Evolutionary conservation across 78 protist species (phyloP).

Genomic region (Salpingoeca rosetta): DNA sequence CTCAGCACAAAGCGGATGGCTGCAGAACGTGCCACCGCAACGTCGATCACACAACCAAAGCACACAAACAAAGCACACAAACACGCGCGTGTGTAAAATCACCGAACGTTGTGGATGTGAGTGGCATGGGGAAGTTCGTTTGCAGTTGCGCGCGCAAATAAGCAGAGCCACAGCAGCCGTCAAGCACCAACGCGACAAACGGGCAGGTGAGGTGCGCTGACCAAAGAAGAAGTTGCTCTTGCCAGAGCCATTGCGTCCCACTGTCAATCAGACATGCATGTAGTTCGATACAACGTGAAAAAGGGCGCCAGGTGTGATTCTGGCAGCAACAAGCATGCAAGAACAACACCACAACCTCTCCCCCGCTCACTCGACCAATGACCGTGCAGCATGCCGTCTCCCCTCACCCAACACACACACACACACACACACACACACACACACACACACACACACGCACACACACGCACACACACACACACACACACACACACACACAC

Average conservation of each 20-base stretch:
- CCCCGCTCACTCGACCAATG: background rate
- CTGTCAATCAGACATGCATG: conserved; percentile 31
- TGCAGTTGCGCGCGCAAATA: too few species aligned
- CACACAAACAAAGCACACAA: background rate
- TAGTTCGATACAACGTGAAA: background rate
- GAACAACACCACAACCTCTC: background rate
- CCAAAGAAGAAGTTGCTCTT: conserved; percentile 66
- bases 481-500: background rate
- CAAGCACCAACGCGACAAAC: background rate
- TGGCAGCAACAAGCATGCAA: background rate
- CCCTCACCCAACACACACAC: background rate
- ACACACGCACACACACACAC: background rate
- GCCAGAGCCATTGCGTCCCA: conserved; percentile 71
- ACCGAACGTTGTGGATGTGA: too few species aligned
- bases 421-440: background rate
- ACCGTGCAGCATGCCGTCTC: too few species aligned
- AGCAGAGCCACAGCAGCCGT: too few species aligned
- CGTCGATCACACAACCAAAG: background rate
- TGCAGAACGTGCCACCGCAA: background rate
- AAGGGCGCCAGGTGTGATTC: background rate
- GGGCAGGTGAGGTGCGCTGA: background rate
- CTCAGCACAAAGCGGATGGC: conserved; percentile 83
- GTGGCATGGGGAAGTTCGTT: background rate
- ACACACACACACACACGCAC: background rate
- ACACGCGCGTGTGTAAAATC: background rate